Evolutionary conservation across 169 alveolate species (phyloP).

Genomic region (Cardiosporidium cionae): DNA sequence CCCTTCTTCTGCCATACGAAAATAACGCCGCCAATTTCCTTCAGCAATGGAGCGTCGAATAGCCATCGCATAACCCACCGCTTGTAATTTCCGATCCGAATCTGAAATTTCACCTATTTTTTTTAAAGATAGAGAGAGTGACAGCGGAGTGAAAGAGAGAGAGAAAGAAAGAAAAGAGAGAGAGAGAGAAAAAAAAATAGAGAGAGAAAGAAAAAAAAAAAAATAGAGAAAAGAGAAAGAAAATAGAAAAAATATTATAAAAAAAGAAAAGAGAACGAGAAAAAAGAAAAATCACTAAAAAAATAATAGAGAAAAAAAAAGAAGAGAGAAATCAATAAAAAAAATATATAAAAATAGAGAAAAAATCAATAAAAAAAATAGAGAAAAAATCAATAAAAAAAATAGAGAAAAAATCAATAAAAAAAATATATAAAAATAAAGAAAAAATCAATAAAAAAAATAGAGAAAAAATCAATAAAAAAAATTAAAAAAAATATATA

Average conservation of each 20-base stretch:
- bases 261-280: no score
- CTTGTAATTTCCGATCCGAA: neutral
- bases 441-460: no score
- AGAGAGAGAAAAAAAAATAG: no score
- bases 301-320: neutral
- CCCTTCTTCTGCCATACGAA: neutral
- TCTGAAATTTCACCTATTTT: constrained; percentile 3
- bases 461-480: no score
- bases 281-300: neutral
- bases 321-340: neutral
- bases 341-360: no score
- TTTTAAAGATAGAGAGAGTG: neutral
- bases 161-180: neutral
- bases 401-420: no score
- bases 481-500: neutral
- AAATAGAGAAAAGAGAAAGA: neutral
- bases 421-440: no score
- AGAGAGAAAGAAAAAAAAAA: no score
- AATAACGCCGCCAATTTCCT: constrained; percentile 22
- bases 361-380: no score
- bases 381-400: no score
- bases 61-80: neutral
- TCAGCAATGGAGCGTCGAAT: neutral
- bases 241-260: neutral
- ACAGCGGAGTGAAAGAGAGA: no score